These are phyloP conservation scores for Tulasnella sp. DNA, from an alignment of 768 basidiomycete species.

Conservation along the genomic window DNA sequence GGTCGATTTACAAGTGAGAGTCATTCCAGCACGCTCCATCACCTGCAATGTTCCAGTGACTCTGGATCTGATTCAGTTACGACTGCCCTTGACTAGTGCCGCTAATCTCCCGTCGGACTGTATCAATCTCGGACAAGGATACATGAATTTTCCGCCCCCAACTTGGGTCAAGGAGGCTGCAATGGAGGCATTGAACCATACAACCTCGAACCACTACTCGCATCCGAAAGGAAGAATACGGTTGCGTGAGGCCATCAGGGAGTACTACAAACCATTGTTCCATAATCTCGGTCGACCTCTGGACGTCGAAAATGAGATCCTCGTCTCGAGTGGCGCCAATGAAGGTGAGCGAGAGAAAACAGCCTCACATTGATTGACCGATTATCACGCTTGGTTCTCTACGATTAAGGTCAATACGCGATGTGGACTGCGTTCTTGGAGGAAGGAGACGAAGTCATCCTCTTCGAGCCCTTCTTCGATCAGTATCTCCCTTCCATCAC, in stretches of 20 bases:
- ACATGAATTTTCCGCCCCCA: constrained; percentile 88
- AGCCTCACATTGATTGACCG: background rate
- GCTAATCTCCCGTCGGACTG: constrained; percentile 82
- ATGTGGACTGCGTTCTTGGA: constrained; percentile 88
- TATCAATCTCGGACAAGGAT: constrained; percentile 90
- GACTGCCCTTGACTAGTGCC: constrained; percentile 37
- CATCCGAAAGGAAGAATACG: constrained; percentile 83
- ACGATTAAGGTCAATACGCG: constrained; percentile 73
- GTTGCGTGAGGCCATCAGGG: constrained; percentile 76
- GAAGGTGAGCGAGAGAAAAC: constrained; percentile 49
- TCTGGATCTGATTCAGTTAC: constrained; percentile 8
- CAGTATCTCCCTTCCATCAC: constrained; percentile 88
- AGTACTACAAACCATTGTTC: constrained; percentile 50
- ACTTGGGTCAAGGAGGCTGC: constrained; percentile 68
- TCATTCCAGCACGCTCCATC: constrained; percentile 15
- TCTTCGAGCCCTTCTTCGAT: constrained; percentile 98
- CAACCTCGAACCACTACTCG: constrained; percentile 74
- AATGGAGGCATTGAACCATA: constrained; percentile 47
- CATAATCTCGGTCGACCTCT: constrained; percentile 46
- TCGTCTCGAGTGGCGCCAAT: constrained; percentile 94
- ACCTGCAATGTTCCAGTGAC: constrained; percentile 12
- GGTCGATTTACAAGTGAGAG: constrained; percentile 78
- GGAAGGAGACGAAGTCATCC: constrained; percentile 90
- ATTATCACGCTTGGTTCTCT: constrained; percentile 7
- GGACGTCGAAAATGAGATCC: constrained; percentile 75